Percentiles rank a stretch among this genome's conserved stretches.
These are phyloP conservation scores for Cornus controversa DNA, from an alignment of 148 eudicot genomes.

Conservation along the genomic window DNA sequence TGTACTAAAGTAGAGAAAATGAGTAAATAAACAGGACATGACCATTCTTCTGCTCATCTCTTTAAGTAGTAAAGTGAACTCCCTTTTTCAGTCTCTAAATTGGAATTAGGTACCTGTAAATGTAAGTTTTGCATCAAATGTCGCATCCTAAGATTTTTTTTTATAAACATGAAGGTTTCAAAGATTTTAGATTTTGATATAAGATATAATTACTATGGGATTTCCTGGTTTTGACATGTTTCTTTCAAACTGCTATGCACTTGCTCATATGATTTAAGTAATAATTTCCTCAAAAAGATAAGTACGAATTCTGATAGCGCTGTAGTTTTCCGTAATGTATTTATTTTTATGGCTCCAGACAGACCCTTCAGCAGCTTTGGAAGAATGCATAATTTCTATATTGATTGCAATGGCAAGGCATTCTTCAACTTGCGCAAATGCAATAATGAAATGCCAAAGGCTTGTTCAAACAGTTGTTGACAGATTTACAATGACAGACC, in stretches of 20 bases:
- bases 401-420: constrained; percentile 85
- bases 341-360: constrained; percentile 41
- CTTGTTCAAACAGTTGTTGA: constrained; percentile 72
- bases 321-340: background rate
- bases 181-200: too few relatives aligned
- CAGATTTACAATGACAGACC: constrained; percentile 56
- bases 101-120: too few relatives aligned
- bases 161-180: background rate
- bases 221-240: constrained; percentile 3
- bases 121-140: background rate
- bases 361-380: constrained; percentile 58
- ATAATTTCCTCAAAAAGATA: background rate
- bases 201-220: background rate
- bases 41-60: too few relatives aligned
- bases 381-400: constrained; percentile 72
- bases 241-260: background rate
- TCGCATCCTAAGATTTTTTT: background rate
- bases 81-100: too few relatives aligned
- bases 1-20: too few relatives aligned
- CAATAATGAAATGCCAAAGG: constrained; percentile 68
- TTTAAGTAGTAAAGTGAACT: too few relatives aligned
- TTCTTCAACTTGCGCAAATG: constrained; percentile 78
- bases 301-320: background rate
- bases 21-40: too few relatives aligned
- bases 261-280: background rate